Conservation (phyloP, 345 rosid genomes). For the Tarenaya hassleriana region DNA sequence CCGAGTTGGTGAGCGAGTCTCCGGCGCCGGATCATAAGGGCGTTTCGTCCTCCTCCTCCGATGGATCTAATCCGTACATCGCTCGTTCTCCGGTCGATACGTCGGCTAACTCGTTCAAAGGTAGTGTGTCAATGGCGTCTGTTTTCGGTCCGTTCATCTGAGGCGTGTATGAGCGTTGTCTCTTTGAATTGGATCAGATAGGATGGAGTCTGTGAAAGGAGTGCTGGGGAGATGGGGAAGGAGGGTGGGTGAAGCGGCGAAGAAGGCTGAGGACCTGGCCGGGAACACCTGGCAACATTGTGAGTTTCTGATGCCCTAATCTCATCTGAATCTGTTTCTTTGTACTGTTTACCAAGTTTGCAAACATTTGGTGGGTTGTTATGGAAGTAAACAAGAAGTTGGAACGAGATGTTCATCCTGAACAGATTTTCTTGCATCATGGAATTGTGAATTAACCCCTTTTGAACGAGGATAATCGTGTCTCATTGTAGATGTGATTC, state of each 20-base stretch:
- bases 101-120: conserved; percentile 44
- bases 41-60: conserved; percentile 12
- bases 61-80: conserved; percentile 51
- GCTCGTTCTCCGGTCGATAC: conserved; percentile 35
- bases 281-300: conserved; percentile 46
- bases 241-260: conserved; percentile 51
- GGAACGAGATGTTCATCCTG: not conserved
- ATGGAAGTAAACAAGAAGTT: not conserved
- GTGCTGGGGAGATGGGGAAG: conserved; percentile 53
- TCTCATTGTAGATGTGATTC: no score
- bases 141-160: not conserved
- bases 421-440: not conserved
- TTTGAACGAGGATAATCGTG: not conserved
- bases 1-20: conserved; percentile 57
- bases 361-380: not conserved
- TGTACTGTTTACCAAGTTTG: not conserved
- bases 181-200: conserved; percentile 34
- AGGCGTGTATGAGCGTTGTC: conserved; percentile 3
- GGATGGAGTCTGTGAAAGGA: conserved; percentile 46
- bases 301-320: no score
- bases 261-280: conserved; percentile 60
- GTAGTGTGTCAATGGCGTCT: conserved; percentile 18
- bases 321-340: conserved; percentile 7
- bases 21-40: not conserved
- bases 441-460: not conserved